Evolutionary conservation across 768 basidiomycete genomes (phyloP), one percentile per base, ranked within the genome.

Genomic region (Pulveroboletus sp.): DNA sequence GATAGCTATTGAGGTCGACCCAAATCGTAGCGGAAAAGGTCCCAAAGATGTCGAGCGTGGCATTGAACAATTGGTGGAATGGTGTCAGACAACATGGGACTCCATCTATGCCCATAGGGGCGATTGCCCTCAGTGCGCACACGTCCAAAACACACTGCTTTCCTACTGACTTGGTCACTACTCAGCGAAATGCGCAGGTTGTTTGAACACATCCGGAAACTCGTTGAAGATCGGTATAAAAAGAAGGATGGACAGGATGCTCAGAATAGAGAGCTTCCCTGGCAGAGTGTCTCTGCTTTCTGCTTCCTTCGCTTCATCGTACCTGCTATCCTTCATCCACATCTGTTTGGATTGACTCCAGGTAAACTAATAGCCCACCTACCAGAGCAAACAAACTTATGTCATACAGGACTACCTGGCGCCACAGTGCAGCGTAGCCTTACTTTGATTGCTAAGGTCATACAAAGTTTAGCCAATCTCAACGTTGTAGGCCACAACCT

Each of bases 271-370:
- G 76, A 85, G 30, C 69, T 90, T 30, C 86, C 81, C 31, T 83
- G 80, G 77, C 90, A 92, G 63, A 83, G 86, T 58, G 87, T 94
- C 38, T 89, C 87, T 32, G 91, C 92, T 1, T 93, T 94, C 63
- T 82, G 87, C 63, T 94, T 93, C 69, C 76, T 94, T 38, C 80
- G 92, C 37, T 92, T 93, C 66, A 85, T 94, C 52, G 88, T 90
- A 24, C 93, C 92, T 31, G 92, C 88, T 21, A 87, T 94, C 50
- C 75, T 93, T n/a, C 81, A 89, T 63, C 92, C 92, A 2, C 87
- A 92, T 66, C 69, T 91, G 5, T 93, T 89, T 61, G 84, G 87
- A 24, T 72, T 94, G 45, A 83, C 75, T 57, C 80, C 82, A 64
- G 89, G 89, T 88, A 64, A 30, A 71, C 51, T 42, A 8, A 52